phyloP scores from a whole-genome alignment of 352 stramenopile species.

The Phytophthora pseudosyringae region DNA sequence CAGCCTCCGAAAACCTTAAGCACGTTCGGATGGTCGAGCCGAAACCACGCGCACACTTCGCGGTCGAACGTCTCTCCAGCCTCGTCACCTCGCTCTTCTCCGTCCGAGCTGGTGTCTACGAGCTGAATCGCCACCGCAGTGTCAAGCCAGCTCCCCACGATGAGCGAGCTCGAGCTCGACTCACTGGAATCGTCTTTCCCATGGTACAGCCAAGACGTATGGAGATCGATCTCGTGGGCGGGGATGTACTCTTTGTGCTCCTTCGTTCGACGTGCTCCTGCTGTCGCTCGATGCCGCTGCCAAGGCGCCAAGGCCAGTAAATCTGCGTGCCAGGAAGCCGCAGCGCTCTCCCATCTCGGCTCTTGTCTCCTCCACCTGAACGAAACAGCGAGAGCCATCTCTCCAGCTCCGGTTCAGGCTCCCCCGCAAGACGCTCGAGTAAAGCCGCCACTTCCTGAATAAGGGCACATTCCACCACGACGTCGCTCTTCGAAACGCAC shows the following conservation, averaged over 20 bases:
- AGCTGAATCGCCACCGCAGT: slow-evolving; percentile 24
- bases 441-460: not conserved
- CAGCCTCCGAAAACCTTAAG: slow-evolving; percentile 19
- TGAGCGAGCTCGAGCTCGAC: slow-evolving; percentile 6
- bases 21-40: slow-evolving; percentile 18
- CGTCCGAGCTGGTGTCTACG: not conserved
- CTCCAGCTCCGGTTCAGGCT: slow-evolving; percentile 21
- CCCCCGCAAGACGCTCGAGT: not conserved
- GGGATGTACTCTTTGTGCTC: slow-evolving; percentile 23
- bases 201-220: slow-evolving; percentile 12
- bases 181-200: slow-evolving; percentile 2
- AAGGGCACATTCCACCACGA: not conserved
- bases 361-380: no score
- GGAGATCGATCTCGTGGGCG: slow-evolving; percentile 16
- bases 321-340: slow-evolving; percentile 2
- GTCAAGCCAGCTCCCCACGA: slow-evolving; percentile 18
- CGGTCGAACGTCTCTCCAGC: slow-evolving; percentile 3
- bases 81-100: slow-evolving; percentile 3
- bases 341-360: not conserved
- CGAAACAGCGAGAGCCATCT: no score
- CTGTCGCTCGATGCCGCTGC: not conserved
- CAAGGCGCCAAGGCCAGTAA: slow-evolving; percentile 8
- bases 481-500: not conserved
- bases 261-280: not conserved
- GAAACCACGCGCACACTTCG: slow-evolving; percentile 17